Evolutionary conservation across 2,329 filamentous ascomycete genomes (phyloP), one percentile per base, ranked within the genome.

Genomic region (Talaromyces sp.): DNA sequence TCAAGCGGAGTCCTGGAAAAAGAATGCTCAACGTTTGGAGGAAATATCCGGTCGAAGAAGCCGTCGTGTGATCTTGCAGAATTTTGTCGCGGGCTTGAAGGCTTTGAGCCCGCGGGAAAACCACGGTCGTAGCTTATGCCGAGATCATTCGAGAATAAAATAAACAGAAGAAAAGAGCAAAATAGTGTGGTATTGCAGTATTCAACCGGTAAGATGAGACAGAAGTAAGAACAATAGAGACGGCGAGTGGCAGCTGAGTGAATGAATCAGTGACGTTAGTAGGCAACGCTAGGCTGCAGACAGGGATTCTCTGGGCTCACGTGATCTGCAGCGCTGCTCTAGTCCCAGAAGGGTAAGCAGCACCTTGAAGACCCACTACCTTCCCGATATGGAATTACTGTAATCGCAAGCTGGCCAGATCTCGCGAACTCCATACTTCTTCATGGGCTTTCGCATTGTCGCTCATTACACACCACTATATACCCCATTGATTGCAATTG

Each of bases 321-420:
- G 57, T 59, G 57, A 56, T 7, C 0, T 7, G 6, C 2, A 22
- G 7, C 2, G 17, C 5, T 1, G 1, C 5, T 15, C 52, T 51
- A 59, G 28, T 33, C 53, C 37, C 1, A 15, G 31, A 37, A n/a
- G 10, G 37, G 45, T 15, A 37, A 43, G 33, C 22, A 45, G 52
- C 36, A 53, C 37, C 22, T 35, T 22, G 22, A n/a, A 15, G 17
- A 31, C 28, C 43, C 45, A 53, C 37, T 35, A 36, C 57, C 52
- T 59, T 56, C 57, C 57, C 35, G 51, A 59, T 59, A 52, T 19
- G 40, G 57, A 31, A 52, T 51, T 39, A 37, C 19, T 50, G 57
- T 59, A 48, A 55, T 50, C 53, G 57, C 57, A 59, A 59, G 57
- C 57, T 59, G 57, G 57, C 57, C 57, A 59, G 57, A 59, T 59